Conservation (phyloP, 2,329 filamentous ascomycete genomes). For the Aspergillus bombycis region DNA sequence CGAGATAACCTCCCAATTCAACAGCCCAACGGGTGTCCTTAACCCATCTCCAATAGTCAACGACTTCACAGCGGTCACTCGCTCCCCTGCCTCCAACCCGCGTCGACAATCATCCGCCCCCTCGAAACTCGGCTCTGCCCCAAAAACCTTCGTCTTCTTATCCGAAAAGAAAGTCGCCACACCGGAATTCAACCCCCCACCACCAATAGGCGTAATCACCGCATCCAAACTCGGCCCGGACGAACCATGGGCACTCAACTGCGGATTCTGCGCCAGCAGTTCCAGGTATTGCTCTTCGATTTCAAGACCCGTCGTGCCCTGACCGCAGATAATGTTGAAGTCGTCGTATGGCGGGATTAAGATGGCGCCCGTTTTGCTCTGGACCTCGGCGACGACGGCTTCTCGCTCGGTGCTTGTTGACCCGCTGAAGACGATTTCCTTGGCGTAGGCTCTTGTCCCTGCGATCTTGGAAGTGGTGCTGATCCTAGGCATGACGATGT, state of each 20-base stretch:
- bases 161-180: conserved; percentile 73
- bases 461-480: conserved; percentile 84
- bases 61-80: conserved; percentile 70
- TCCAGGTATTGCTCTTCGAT: conserved; percentile 71
- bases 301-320: conserved; percentile 88
- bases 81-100: conserved; percentile 65
- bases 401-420: conserved; percentile 80
- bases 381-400: conserved; percentile 70
- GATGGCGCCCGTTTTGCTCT: conserved; percentile 71
- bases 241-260: conserved; percentile 29
- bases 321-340: conserved; percentile 85
- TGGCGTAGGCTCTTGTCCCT: conserved; percentile 77
- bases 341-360: conserved; percentile 92
- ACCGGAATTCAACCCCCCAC: conserved; percentile 85
- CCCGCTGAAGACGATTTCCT: conserved; percentile 78
- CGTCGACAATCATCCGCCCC: conserved; percentile 82
- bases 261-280: conserved; percentile 47
- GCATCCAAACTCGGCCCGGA: conserved; percentile 56
- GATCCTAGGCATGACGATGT: conserved; percentile 92
- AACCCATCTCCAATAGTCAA: conserved; percentile 89
- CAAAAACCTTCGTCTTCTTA: conserved; percentile 77
- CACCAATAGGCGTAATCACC: conserved; percentile 81
- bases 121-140: conserved; percentile 79
- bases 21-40: conserved; percentile 75
- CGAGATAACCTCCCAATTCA: conserved; percentile 78